phyloP scores from a whole-genome alignment of 805 yeast genomes.

The Maudiozyma serrabonitensis region DNA sequence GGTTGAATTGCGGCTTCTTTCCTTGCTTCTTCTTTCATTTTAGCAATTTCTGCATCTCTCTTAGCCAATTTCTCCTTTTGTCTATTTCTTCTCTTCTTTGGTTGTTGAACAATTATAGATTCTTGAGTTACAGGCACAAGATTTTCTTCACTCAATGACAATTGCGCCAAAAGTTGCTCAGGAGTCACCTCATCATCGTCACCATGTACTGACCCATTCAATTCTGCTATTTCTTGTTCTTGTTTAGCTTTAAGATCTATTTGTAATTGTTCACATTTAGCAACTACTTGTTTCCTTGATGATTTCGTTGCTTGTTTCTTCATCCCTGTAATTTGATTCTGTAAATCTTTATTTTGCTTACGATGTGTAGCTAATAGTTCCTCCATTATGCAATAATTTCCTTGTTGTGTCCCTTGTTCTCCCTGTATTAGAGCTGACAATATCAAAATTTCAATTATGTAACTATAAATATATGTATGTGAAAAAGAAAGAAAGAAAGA shows the following conservation, averaged over 20 bases:
- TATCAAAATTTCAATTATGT: too few relatives aligned
- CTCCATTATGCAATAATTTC: slow-evolving; percentile 9
- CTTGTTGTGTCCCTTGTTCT: too few relatives aligned
- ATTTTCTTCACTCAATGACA: slow-evolving; percentile 13
- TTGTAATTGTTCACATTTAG: slow-evolving; percentile 53
- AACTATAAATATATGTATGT: too few relatives aligned
- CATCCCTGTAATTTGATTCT: slow-evolving; percentile 59
- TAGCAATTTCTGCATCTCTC: slow-evolving; percentile 59
- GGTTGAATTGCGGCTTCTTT: slow-evolving; percentile 59
- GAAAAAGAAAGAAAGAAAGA: too few relatives aligned
- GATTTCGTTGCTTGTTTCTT: slow-evolving; percentile 79
- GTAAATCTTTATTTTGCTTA: slow-evolving; percentile 57
- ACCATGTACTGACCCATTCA: slow-evolving; percentile 4
- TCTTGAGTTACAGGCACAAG: slow-evolving; percentile 17
- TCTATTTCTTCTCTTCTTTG: slow-evolving; percentile 51
- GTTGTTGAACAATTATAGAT: slow-evolving; percentile 8
- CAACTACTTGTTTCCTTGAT: slow-evolving; percentile 55
- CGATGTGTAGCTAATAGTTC: slow-evolving; percentile 41
- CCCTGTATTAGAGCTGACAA: too few relatives aligned
- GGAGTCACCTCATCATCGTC: slow-evolving; percentile 47
- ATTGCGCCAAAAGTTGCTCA: slow-evolving; percentile 52
- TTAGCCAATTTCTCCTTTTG: slow-evolving; percentile 76
- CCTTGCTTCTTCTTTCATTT: slow-evolving; percentile 55
- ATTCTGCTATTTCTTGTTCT: slow-evolving; percentile 36
- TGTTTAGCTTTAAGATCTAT: slow-evolving; percentile 46